Percentiles rank a stretch among this genome's conserved stretches.
phyloP scores from a whole-genome alignment of 495 filamentous ascomycete species.

The Wilcoxina mikolae region DNA sequence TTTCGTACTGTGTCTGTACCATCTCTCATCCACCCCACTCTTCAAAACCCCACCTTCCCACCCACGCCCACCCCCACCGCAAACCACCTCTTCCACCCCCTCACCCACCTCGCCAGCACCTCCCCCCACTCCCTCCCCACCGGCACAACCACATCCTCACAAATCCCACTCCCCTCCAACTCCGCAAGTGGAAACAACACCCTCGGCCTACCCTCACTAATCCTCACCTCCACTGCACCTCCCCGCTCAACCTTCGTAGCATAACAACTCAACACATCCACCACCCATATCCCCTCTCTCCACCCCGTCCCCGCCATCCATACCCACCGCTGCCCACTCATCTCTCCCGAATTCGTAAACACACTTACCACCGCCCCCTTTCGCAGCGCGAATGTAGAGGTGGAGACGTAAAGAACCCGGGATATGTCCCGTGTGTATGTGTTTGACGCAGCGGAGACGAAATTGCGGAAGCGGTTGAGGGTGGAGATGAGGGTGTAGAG shows the following conservation, averaged over 20 bases:
- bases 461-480: conserved; percentile 46
- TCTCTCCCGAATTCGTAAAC: conserved; percentile 43
- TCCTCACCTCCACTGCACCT: conserved; percentile 36
- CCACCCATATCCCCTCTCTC: conserved; percentile 33
- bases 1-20: too few species aligned
- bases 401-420: conserved; percentile 42
- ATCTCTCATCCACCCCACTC: too few species aligned
- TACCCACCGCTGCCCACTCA: conserved; percentile 35
- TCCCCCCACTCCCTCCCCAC: not conserved
- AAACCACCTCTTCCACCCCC: not conserved
- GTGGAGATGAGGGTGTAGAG: conserved; percentile 46
- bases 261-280: conserved; percentile 40
- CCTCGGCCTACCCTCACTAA: conserved; percentile 38
- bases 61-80: not conserved
- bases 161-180: conserved; percentile 20
- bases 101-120: not conserved
- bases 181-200: conserved; percentile 32
- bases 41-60: too few species aligned
- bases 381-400: conserved; percentile 44
- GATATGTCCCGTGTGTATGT: conserved; percentile 41
- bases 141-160: not conserved
- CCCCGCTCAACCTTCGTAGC: conserved; percentile 32
- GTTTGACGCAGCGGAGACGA: conserved; percentile 31
- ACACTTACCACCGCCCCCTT: conserved; percentile 51
- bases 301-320: conserved; percentile 32